phyloP scores from a whole-genome alignment of 306 rosid species.

The Quercus alba region DNA sequence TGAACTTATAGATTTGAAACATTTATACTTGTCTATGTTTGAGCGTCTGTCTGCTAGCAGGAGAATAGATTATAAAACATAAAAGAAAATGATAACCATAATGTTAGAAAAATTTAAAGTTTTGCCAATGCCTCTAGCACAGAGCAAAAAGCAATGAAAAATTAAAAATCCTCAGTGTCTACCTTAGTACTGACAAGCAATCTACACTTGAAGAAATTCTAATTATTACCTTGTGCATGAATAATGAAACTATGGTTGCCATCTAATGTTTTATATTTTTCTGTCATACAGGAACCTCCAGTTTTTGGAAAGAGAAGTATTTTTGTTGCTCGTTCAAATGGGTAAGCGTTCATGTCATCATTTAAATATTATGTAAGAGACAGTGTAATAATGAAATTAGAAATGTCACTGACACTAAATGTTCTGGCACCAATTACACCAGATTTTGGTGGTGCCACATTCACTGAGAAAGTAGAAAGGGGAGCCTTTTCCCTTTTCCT shows the following conservation, averaged over 20 bases:
- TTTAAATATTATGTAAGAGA: neutral
- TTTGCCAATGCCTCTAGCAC: neutral
- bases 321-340: constrained; percentile 62
- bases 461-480: neutral
- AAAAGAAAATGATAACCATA: neutral
- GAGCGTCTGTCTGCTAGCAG: neutral
- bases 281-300: constrained; percentile 82
- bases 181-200: neutral
- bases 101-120: neutral
- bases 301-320: constrained; percentile 94
- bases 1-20: neutral
- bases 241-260: constrained; percentile 10
- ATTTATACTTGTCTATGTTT: neutral
- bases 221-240: neutral
- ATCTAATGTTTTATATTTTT: constrained; percentile 15
- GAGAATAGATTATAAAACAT: neutral
- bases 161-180: neutral
- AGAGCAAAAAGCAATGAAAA: neutral
- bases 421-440: constrained; percentile 7
- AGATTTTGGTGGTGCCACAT: neutral
- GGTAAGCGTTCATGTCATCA: constrained; percentile 45
- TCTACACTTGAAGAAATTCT: neutral
- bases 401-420: neutral
- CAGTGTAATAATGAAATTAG: neutral
- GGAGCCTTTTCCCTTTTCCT: neutral